phyloP scores from a whole-genome alignment of 2,329 filamentous ascomycete species.

The Clonostachys solani region DNA sequence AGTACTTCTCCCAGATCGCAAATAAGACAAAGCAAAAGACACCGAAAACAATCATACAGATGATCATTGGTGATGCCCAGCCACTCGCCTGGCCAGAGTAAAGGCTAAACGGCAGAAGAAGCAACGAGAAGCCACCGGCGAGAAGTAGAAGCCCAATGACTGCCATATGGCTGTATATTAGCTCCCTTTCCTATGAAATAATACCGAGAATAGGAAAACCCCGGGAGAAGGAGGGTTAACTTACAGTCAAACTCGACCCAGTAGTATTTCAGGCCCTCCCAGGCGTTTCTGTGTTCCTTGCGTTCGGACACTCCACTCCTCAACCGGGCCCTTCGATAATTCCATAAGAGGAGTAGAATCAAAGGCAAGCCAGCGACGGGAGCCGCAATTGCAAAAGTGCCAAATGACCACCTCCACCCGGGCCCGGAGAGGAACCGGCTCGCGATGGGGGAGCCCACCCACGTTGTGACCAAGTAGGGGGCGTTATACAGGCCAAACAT shows the following conservation, averaged over 20 bases:
- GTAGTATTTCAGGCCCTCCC: constrained; percentile 44
- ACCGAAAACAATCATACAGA: constrained; percentile 41
- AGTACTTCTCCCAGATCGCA: constrained; percentile 47
- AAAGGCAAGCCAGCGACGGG: constrained; percentile 34
- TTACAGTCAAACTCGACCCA: constrained; percentile 48
- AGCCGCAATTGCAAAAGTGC: constrained; percentile 57
- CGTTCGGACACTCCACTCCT: constrained; percentile 34
- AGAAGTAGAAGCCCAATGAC: constrained; percentile 43
- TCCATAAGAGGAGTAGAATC: constrained; percentile 17
- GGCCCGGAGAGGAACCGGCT: constrained; percentile 21
- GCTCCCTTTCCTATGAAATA: too few species aligned
- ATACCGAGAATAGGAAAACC: too few species aligned
- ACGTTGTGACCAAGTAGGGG: constrained; percentile 34
- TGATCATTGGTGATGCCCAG: constrained; percentile 32
- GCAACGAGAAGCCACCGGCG: constrained; percentile 39
- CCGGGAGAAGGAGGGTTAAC: neutral
- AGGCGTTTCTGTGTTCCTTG: constrained; percentile 33
- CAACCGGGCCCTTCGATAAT: constrained; percentile 38
- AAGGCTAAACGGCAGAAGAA: constrained; percentile 42
- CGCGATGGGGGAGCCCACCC: constrained; percentile 29
- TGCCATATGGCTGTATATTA: too few species aligned
- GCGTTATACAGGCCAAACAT: constrained; percentile 28
- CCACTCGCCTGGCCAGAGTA: constrained; percentile 18
- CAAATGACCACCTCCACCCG: constrained; percentile 43
- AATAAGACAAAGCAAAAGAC: constrained; percentile 38